Base-by-base conservation (phyloP, 1,284 basidiomycete genomes). In the Veloporphyrellus conicus region DNA sequence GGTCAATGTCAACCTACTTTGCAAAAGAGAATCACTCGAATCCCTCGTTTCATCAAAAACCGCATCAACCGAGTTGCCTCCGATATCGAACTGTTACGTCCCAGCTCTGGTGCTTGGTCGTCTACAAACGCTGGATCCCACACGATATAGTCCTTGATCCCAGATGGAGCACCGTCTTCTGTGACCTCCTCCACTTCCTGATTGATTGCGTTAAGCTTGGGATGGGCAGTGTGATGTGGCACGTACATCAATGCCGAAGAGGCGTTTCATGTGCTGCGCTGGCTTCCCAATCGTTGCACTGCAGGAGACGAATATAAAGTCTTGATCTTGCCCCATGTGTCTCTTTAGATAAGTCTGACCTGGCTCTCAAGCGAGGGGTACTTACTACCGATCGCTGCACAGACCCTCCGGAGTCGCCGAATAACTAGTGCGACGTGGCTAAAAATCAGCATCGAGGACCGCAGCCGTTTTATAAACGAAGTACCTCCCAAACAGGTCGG, bases 241-340 rank as follows among this genome's bases (percentile, higher is more conserved):
- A 43, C 67, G 47, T 11, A 74, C 69, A 29, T 81, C 70, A 2
- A 93, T 68, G 3, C 87, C 86, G 58, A 90, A 89, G 28, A 93
- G 75, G 27, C 73, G 76, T 48, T 71, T 71, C 88, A 93, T 92
- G 57, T 92, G 87, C 49, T 75, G 68, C 46, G 66, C 68, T n/a
- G 93, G 90, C 54, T 91, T 87, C 8, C 81, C 75, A 34, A 95
- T 88, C 0, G 93, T 95, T 18, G 92, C 92, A 57, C 88, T 93
- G 63, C 92, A 94, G 23, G 91, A 93, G 4, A 95, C 79, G 59
- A 92, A 93, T 23, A 74, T 76, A 4, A 81, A 67, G 1, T 70
- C 68, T 27, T 68, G 64, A 59, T 91, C 87, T 89, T 50, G 23
- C 6, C 23, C 15, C n/a, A 3, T 1, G 3, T 10, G 12, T 31